Base-by-base conservation (phyloP, 495 filamentous ascomycete species). In the Penicillium bialowiezense region DNA sequence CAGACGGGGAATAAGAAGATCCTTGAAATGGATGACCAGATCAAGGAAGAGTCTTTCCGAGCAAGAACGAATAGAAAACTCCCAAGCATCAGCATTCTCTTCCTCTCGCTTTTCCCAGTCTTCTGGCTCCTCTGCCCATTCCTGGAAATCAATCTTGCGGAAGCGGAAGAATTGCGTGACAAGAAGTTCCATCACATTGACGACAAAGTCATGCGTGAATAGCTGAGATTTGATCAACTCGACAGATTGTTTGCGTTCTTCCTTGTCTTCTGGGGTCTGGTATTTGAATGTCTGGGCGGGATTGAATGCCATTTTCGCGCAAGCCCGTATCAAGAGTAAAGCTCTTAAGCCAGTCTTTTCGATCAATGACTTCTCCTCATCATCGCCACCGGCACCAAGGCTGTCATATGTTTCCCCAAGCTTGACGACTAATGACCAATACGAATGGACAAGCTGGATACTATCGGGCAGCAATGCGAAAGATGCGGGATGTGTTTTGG, bases 31-130 rank as follows among this genome's bases (percentile, higher is more conserved):
- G 31, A 87, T 87, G 19, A 96, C 79, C 1, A 98, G 77, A 55
- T 97, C 93, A 56, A 97, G 76, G 64, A 97, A 95, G 13, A 98
- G 76, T 65, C 91, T 95, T 67, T 97, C 91, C 0, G 91, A 85
- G 60, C 93, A 98, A 0, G 90, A 87, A 7, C 90, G 83, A 34
- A 97, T 82, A 20, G 90, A 82, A 70, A 90, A 95, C 56, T 96
- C 89, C 79, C 84, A 95, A 6, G 85, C 85, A 49, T 90, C 85
- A 15, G 88, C 81, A 41, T 84, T 79, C 34, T 81, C 86, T 46
- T 93, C 87, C 70, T 95, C 89, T 58, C 79, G 80, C 50, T 82
- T 80, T 58, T 95, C 90, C 93, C 92, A 98, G 40, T 91, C 88
- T 58, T 97, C 88, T 0, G 91, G 90, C 35, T 93, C 89, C 55